A percentile compares a stretch with the other conserved stretches of the same genome.
Conservation (phyloP, 192 early-diverging fungal species). For the Coemansia sp. region DNA sequence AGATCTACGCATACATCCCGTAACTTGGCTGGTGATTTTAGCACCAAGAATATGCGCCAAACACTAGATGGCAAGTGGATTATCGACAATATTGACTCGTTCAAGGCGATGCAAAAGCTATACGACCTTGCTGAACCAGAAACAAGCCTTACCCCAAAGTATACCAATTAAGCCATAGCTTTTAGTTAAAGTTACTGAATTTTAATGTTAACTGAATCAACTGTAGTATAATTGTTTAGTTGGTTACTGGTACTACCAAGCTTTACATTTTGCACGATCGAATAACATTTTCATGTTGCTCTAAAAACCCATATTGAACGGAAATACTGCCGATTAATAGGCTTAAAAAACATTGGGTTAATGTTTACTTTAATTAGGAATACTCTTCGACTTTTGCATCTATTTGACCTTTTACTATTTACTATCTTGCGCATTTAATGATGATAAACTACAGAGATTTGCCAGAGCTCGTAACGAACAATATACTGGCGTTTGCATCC, state of each 20-base stretch:
- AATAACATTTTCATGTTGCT: neutral
- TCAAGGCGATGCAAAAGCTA: slow-evolving; percentile 16
- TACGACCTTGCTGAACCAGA: neutral
- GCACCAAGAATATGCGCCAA: neutral
- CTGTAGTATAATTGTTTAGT: no score
- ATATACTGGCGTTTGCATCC: neutral
- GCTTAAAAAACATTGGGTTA: no score
- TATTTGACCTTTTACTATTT: no score
- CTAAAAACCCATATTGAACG: no score
- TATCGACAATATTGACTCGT: slow-evolving; percentile 6
- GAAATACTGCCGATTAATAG: no score
- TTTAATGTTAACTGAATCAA: no score
- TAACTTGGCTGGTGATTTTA: neutral
- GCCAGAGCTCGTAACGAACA: neutral
- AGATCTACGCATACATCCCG: neutral
- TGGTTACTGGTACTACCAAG: no score
- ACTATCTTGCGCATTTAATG: neutral
- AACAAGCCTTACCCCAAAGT: slow-evolving; percentile 4
- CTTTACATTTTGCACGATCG: neutral
- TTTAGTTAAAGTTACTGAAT: neutral
- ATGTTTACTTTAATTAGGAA: no score
- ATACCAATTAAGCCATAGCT: neutral
- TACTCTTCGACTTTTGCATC: no score
- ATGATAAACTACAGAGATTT: neutral
- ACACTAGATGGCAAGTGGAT: slow-evolving; percentile 20